Base-by-base conservation (phyloP, 2,329 filamentous ascomycete species). In the Acrocalymma vagum region DNA sequence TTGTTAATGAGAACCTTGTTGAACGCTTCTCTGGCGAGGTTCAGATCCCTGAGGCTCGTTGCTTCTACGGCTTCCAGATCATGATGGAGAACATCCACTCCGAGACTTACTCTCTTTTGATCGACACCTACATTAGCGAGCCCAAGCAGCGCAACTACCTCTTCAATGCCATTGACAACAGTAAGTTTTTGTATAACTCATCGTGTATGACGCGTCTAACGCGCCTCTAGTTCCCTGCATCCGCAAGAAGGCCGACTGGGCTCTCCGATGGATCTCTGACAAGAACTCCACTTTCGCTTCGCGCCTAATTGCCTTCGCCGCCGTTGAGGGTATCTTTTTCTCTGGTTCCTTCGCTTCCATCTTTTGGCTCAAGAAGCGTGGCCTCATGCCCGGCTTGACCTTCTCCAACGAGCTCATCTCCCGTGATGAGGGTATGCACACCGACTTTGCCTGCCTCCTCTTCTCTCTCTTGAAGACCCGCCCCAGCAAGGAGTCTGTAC, bases 41-140 rank as follows among this genome's bases (percentile, higher is more conserved):
- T 20, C 94, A 99, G 78, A 86, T 97, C 44, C 93, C 94, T 9
- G 94, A 99, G 78, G 94, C 94, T 53, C 91, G 94, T 65, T 99
- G 94, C 85, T 99, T 99, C 83, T 99, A 99, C 74, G 94, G 94
- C 54, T 99, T 99, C 84, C 94, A 99, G 80, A 97, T 97, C 79
- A 99, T 99, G 94, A 97, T 99, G 90, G 94, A 99, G 82, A 99
- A 99, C 79, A 96, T 99, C 66, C 94, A 99, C 83, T 96, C 94
- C 11, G 94, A 99, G 80, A 99, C 94, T 38, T 99, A 99, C 83
- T 97, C 93, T 14, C 86, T 99, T 23, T 86, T 99, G 70, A 99
- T 99, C 71, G 94, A 99, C 73, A 96, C 93, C 51, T 99, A 99
- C 76, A 95, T 99, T 78, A 96, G 95, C 82, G 94, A 99, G 79